Evolutionary conservation across 163 green algal genomes (phyloP), one percentile per base, ranked within the genome.

Genomic region (Trebouxia gelatinosa): DNA sequence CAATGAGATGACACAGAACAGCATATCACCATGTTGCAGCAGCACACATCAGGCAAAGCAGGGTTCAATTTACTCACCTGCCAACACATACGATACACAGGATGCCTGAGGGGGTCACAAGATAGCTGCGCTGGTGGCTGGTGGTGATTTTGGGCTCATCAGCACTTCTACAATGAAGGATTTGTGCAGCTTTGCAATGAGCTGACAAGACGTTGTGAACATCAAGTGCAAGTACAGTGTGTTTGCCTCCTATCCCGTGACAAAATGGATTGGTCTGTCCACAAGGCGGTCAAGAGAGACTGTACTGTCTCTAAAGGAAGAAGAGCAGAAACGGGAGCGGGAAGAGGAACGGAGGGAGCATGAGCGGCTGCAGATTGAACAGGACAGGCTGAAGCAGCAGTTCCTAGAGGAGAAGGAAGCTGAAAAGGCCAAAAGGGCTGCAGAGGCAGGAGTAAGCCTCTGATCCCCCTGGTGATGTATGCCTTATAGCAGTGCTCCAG

Each of bases 311-410:
- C 11, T 40, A 3, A 29, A 78, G 70, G 48, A 61, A 67, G 70
- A 65, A 31, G 23, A 78, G 48, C 48, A 65, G 32, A 65, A 34
- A 19, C 23, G 32, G 48, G 70, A 65, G 46, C 66, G 50, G 32
- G 70, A 78, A 28, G 48, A 78, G 7, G 70, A 78, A 39, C 32
- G 48, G 26, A 17, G 48, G 23, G 70, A 78, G 31, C 48, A 67
- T 5, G 70, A 48, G 6, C 48, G 70, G 23, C 50, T 78, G 16
- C 23, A 65, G 4, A 50, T 32, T 38, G 70, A 78, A 32, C 70
- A 78, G 50, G 31, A 78, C 32, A 68, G 34, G 70, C 31, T 78
- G 70, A 48, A 66, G 29, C 43, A 65, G 43, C 51, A 78, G 50
- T 65, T 66, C 35, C 32, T 32, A 23, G 70, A 78, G 32, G 70